Conservation (phyloP, 129 eudicot genomes). For the Saposhnikovia divaricata region DNA sequence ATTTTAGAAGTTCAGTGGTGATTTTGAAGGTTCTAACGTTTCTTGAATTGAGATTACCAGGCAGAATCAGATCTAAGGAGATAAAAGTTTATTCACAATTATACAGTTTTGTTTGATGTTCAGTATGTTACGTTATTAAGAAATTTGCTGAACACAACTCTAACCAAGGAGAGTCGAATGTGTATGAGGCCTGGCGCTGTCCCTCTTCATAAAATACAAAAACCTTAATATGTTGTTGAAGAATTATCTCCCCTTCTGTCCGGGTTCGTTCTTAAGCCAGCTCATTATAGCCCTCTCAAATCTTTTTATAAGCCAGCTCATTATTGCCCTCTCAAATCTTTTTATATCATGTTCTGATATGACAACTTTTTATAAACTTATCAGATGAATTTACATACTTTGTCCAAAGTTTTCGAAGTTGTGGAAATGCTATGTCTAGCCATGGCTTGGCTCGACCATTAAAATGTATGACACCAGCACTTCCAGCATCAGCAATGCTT, state of each 20-base stretch:
- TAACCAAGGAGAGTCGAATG: slow-evolving; percentile 16
- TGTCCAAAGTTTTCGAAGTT: too few relatives aligned
- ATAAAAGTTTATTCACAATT: too few relatives aligned
- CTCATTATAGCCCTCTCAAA: slow-evolving; percentile 8
- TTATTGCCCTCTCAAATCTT: slow-evolving; percentile 11
- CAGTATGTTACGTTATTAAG: background rate
- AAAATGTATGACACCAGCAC: slow-evolving; percentile 78
- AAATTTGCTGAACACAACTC: slow-evolving; percentile 20
- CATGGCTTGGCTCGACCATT: slow-evolving; percentile 95
- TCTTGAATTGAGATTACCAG: too few relatives aligned
- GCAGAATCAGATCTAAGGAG: background rate
- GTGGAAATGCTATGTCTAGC: too few relatives aligned
- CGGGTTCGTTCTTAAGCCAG: slow-evolving; percentile 27
- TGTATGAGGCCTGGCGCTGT: slow-evolving; percentile 17
- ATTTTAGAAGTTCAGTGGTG: too few relatives aligned
- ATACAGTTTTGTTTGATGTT: background rate
- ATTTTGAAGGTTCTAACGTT: background rate
- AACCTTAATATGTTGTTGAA: slow-evolving; percentile 21
- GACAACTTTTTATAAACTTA: too few relatives aligned
- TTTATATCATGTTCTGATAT: slow-evolving; percentile 41
- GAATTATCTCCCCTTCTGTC: slow-evolving; percentile 20
- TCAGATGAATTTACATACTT: too few relatives aligned
- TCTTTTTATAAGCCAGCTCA: slow-evolving; percentile 13
- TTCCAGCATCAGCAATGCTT: slow-evolving; percentile 52
- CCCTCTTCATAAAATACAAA: slow-evolving; percentile 19